Evolutionary conservation across 768 basidiomycete genomes (phyloP), one percentile per base, ranked within the genome.

Genomic region (Glaciozyma antarctica): DNA sequence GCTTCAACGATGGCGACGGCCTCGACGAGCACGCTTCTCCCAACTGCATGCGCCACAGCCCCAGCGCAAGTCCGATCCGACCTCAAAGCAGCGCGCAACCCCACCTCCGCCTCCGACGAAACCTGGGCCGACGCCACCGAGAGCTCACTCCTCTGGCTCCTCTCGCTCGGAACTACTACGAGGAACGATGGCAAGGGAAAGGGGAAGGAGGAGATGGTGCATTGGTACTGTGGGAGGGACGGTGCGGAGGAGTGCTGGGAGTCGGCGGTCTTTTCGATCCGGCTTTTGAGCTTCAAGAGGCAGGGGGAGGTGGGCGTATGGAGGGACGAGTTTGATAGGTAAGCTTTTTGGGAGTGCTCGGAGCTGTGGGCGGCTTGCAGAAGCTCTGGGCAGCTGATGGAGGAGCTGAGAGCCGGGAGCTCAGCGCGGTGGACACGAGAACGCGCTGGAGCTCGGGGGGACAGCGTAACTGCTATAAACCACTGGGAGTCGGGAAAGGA

Each of bases 171-270:
- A n/a, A 61, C 22, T 59, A 51, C 41, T 47, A 65, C 2, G 48
- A 56, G 47, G 59, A 54, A 26, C 53, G 60, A 1, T 12, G 64
- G 51, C 51, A 52, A 52, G 51, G 51, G 30, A 16, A 52, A 28
- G 57, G 13, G 24, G 6, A 28, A 54, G 4, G 43, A 34, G 16
- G 44, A 44, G 16, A 16, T 64, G 9, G 69, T 70, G 7, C 91
- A 95, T 72, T 93, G 90, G 89, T 93, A 87, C 75, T 95, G 92
- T 75, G 75, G 78, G 34, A 80, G 81, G 45, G 86, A 85, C 5
- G 77, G 82, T 41, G 74, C 80, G 13, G 77, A 82, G 43, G 84
- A 82, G 0, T 75, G 81, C 13, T 66, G 65, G 65, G 85, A 83
- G 64, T 83, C 86, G 2, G 89, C 92, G 0, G 85, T 84, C 0